phyloP scores from a whole-genome alignment of 2,329 filamentous ascomycete species.

The Gnomoniopsis smithogilvyi region DNA sequence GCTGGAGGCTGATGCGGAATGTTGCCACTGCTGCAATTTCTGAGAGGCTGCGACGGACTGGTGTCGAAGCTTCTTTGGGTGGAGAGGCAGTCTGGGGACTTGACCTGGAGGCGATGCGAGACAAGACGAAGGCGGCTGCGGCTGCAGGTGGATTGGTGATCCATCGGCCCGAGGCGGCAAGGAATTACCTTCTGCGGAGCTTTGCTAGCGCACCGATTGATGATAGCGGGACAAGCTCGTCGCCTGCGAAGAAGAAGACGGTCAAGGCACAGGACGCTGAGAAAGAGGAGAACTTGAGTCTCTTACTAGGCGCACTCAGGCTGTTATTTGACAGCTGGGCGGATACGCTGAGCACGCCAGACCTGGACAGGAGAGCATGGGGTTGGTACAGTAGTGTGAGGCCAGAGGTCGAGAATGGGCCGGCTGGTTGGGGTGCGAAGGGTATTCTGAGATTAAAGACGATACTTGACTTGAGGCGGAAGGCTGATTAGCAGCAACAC shows the following conservation, averaged over 20 bases:
- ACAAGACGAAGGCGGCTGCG: slow-evolving; percentile 31
- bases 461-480: slow-evolving; percentile 60
- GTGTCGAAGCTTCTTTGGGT: slow-evolving; percentile 35
- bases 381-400: slow-evolving; percentile 75
- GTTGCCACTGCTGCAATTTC: slow-evolving; percentile 54
- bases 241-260: slow-evolving; percentile 48
- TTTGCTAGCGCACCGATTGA: slow-evolving; percentile 48
- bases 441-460: slow-evolving; percentile 63
- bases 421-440: slow-evolving; percentile 81
- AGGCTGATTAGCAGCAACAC: slow-evolving; percentile 1
- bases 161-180: slow-evolving; percentile 68
- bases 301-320: slow-evolving; percentile 69
- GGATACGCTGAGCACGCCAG: slow-evolving; percentile 54
- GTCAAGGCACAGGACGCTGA: slow-evolving; percentile 51
- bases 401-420: slow-evolving; percentile 71
- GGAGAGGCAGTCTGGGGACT: slow-evolving; percentile 60
- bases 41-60: slow-evolving; percentile 43
- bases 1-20: slow-evolving; percentile 60
- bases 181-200: slow-evolving; percentile 53
- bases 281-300: slow-evolving; percentile 66
- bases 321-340: slow-evolving; percentile 74
- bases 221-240: slow-evolving; percentile 18
- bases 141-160: slow-evolving; percentile 61
- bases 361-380: slow-evolving; percentile 77
- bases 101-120: slow-evolving; percentile 49